phyloP scores from a whole-genome alignment of 1,139 yeast species.

The Waltiozyma sp. region DNA sequence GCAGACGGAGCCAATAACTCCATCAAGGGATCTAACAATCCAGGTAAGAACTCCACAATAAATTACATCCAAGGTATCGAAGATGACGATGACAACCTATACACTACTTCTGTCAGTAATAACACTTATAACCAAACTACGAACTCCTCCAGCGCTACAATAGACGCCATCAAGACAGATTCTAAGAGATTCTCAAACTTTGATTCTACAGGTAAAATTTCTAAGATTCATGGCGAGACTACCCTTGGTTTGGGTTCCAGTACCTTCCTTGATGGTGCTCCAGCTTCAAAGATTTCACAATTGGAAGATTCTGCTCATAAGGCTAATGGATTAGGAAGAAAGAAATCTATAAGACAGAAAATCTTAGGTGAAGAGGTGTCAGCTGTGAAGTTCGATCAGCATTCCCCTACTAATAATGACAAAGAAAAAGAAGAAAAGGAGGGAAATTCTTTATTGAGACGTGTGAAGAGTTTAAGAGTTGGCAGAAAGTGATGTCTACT shows the following conservation, averaged over 20 bases:
- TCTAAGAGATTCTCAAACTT: constrained; percentile 46
- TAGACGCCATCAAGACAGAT: constrained; percentile 34
- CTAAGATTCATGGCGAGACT: constrained; percentile 72
- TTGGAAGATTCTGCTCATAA: constrained; percentile 24
- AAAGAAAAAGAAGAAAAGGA: constrained; percentile 15
- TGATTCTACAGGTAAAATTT: constrained; percentile 58
- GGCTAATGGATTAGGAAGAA: constrained; percentile 41
- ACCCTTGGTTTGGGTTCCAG: constrained; percentile 87
- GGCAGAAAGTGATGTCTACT: constrained; percentile 22
- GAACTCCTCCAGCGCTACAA: constrained; percentile 13
- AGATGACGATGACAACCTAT: constrained; percentile 20
- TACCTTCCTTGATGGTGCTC: constrained; percentile 93
- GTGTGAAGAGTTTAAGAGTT: constrained; percentile 84
- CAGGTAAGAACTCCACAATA: constrained; percentile 41
- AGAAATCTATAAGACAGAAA: constrained; percentile 67
- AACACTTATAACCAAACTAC: constrained; percentile 1
- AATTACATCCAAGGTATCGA: constrained; percentile 50
- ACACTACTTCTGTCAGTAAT: constrained; percentile 12
- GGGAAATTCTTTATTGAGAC: constrained; percentile 50
- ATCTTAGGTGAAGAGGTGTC: constrained; percentile 27
- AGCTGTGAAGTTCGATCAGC: constrained; percentile 18
- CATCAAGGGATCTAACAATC: constrained; percentile 45
- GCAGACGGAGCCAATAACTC: constrained; percentile 90
- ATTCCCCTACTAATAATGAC: constrained; percentile 26
- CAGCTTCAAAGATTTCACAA: constrained; percentile 59